Evolutionary conservation across 768 basidiomycete genomes (phyloP).

Genomic region (Leucogyrophana mollusca): DNA sequence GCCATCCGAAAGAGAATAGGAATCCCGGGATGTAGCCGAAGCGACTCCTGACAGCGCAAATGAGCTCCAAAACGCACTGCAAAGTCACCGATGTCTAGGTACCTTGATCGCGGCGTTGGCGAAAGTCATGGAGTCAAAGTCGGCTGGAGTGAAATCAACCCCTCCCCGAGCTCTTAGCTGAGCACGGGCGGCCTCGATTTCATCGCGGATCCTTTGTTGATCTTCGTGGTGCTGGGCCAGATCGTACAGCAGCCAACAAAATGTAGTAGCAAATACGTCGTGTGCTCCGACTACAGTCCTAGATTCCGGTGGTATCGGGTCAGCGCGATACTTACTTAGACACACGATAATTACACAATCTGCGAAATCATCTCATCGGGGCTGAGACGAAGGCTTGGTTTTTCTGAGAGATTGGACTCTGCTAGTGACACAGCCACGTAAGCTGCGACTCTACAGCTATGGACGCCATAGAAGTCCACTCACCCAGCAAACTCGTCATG

Average conservation of each 20-base stretch:
- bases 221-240: constrained; percentile 14
- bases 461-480: too few relatives aligned
- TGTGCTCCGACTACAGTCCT: constrained; percentile 15
- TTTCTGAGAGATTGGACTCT: constrained; percentile 28
- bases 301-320: too few relatives aligned
- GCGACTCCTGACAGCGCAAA: constrained; percentile 15
- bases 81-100: background rate
- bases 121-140: constrained; percentile 32
- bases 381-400: constrained; percentile 23
- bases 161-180: constrained; percentile 20
- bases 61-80: background rate
- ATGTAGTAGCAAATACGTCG: constrained; percentile 12
- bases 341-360: constrained; percentile 29
- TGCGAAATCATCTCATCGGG: constrained; percentile 32
- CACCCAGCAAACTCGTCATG: constrained; percentile 32
- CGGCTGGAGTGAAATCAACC: constrained; percentile 23
- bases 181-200: constrained; percentile 17
- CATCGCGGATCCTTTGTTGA: constrained; percentile 12
- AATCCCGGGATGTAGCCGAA: constrained; percentile 32
- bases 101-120: constrained; percentile 33
- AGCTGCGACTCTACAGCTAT: too few relatives aligned
- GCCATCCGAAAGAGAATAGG: constrained; percentile 23
- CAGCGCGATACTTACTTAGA: too few relatives aligned
- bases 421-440: constrained; percentile 17
- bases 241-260: constrained; percentile 13